phyloP scores from a whole-genome alignment of 306 rosid genomes.

The Astragalus glycyphyllos region DNA sequence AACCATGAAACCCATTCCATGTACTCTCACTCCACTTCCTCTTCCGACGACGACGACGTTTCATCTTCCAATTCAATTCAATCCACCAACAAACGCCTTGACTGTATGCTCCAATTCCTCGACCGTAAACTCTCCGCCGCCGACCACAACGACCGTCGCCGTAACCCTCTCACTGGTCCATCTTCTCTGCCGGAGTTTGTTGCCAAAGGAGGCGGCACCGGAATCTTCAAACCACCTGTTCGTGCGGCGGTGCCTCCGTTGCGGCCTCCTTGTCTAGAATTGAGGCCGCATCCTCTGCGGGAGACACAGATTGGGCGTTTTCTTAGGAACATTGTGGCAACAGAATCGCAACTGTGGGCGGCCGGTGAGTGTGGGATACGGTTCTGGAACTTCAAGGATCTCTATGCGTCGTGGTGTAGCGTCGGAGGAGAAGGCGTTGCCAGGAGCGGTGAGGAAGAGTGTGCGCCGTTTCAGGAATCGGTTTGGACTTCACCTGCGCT shows the following conservation, averaged over 20 bases:
- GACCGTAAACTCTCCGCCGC: conserved; percentile 74
- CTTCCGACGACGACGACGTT: conserved; percentile 55
- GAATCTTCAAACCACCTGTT: conserved; percentile 65
- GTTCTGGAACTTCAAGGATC: conserved; percentile 70
- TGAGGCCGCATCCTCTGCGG: conserved; percentile 86
- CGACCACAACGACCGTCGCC: conserved; percentile 22
- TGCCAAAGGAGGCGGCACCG: conserved; percentile 75
- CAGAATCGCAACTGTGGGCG: conserved; percentile 79
- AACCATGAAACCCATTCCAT: not conserved
- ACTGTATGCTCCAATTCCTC: conserved; percentile 87
- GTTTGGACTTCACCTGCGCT: conserved; percentile 63
- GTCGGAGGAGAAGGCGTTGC: conserved; percentile 33
- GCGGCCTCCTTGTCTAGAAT: conserved; percentile 78
- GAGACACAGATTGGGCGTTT: conserved; percentile 87
- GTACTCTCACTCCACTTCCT: conserved; percentile 44
- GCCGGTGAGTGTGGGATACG: conserved; percentile 74
- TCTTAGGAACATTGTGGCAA: conserved; percentile 63
- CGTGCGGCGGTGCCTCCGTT: conserved; percentile 76
- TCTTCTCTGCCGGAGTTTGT: conserved; percentile 68
- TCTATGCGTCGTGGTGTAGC: conserved; percentile 57
- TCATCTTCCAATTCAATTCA: conserved; percentile 58
- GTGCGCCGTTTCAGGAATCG: conserved; percentile 77
- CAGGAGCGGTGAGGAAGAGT: conserved; percentile 63
- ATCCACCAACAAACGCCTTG: conserved; percentile 81
- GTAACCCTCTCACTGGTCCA: not conserved